Base-by-base conservation (phyloP, 306 rosid genomes). In the Senna tora region DNA sequence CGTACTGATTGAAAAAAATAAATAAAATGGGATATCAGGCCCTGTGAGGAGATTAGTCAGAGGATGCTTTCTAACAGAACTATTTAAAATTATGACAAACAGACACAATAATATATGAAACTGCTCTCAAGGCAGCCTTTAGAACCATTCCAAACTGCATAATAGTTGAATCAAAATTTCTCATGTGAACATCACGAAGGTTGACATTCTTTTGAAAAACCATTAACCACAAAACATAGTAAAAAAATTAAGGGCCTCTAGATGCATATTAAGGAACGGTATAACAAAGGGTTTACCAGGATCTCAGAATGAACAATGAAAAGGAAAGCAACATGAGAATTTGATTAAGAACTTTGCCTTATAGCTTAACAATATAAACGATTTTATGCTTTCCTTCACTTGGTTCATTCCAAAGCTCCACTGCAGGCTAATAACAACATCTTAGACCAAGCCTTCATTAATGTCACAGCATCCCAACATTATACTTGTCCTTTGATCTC, bases 401-500 rank as follows among this genome's bases (percentile, higher is more conserved):
- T 71, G 52, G 68, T 51, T 57, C 79, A 61, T 34, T 76, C 67
- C 33, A 57, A 62, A 64, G 63, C 22, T 77, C 59, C 49, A 59
- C 42, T 41, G 64, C 46, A 51, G 71, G 55, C 55, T 22, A 57
- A 54, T n/a, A 69, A 45, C 41, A 47, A 55, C 19, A 52, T 45
- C 12, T 49, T 14, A 39, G 46, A 58, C 67, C 66, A 73, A 65
- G n/a, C 70, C 54, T 54, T 59, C 49, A 17, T 41, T 39, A 41
- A 69, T 25, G 39, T 63, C 64, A 33, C 68, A 19, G 49, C 22
- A 34, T 65, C 54, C 30, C 64, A 13, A 59, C 47, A 52, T 66
- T 53, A 64, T 70, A 61, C 71, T 50, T 57, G 75, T 57, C 68
- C 20, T 61, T 41, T 34, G 53, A 77, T 77, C 73, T 69, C 82